Evolutionary conservation across 495 filamentous ascomycete genomes (phyloP), one percentile per base, ranked within the genome.

Genomic region (Penicillium salamii): DNA sequence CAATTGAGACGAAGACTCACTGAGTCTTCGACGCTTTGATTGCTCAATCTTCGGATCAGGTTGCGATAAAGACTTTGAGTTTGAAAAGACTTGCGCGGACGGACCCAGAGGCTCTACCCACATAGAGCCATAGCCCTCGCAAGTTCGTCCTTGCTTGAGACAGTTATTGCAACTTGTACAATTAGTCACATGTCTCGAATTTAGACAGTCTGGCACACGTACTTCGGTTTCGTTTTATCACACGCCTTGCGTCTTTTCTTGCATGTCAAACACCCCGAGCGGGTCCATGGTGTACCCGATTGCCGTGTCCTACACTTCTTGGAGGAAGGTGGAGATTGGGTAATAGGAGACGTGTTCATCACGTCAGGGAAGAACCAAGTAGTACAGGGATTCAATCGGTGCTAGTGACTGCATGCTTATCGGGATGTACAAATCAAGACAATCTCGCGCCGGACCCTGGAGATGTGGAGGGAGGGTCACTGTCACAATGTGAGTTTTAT

Each of bases 171-270:
- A 76, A 40, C 72, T 76, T 21, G 36, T 43, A 12, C 7, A 17
- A 18, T 52, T 29, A 38, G 35, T 45, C 38, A 46, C 3, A 24
- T 1, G 42, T 18, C 5, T 26, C 5, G 5, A 14, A 36, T n/a
- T n/a, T n/a, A n/a, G 20, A 19, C 20, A 33, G 17, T 5, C 9
- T 5, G 3, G n/a, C 5, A 14, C 13, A 52, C 53, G 11, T 55
- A 72, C 72, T 65, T 68, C 7, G 72, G 72, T 46, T 74, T 76
- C 9, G 67, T 53, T 54, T 74, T 71, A 46, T 76, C 72, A 29
- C 72, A 76, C 37, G 65, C 65, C 51, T 76, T 76, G 21, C 70
- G 67, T 35, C 72, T 63, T 41, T 58, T 66, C 46, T 76, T 76
- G 50, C 72, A 76, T 0, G 72, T 76, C 15, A 74, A 35, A 39